Base-by-base conservation (phyloP, 2,329 filamentous ascomycete genomes). In the Exophiala spinifera region DNA sequence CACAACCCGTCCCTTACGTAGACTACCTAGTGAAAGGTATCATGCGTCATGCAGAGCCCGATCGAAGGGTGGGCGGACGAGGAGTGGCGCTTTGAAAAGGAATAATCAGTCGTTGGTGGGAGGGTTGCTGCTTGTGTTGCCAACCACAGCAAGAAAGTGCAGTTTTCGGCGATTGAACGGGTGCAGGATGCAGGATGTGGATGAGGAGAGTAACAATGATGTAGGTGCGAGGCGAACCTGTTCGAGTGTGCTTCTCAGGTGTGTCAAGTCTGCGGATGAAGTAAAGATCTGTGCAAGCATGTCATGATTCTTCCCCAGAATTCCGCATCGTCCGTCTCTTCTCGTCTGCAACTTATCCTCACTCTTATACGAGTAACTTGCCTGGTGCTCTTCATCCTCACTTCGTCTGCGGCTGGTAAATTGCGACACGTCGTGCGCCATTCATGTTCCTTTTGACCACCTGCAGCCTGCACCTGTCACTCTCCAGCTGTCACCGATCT, bases 111-210 rank as follows among this genome's bases (percentile, higher is more conserved):
- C n/a, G 19, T 25, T 14, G 42, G 19, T 44, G 13, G 42, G 3
- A 28, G 20, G 17, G 51, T 39, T 44, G 33, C n/a, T 46, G 44
- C 43, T 44, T 46, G 46, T 50, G 47, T 49, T 51, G 51, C 55
- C 55, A 58, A 49, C 51, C 51, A 47, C 46, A 42, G 44, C 28
- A 20, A 52, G 34, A 53, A 53, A 53, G 31, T 44, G 56, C 49
- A 51, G 31, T 44, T 53, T 20, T 50, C 53, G 53, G 49, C 53
- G 49, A 36, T 36, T 21, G 25, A 23, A 17, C 42, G 52, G 43
- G 25, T 40, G 28, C 28, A 28, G 17, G 42, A 20, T 34, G 28
- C n/a, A 31, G 25, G 28, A 37, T 17, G n/a, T n/a, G n/a, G n/a
- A n/a, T n/a, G 42, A 50, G 36, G 36, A 20, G 19, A 40, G 28